Percentiles rank a stretch among this genome's conserved stretches.
Evolutionary conservation across 495 filamentous ascomycete genomes (phyloP).

Genomic region (Amphirosellinia nigrospora): DNA sequence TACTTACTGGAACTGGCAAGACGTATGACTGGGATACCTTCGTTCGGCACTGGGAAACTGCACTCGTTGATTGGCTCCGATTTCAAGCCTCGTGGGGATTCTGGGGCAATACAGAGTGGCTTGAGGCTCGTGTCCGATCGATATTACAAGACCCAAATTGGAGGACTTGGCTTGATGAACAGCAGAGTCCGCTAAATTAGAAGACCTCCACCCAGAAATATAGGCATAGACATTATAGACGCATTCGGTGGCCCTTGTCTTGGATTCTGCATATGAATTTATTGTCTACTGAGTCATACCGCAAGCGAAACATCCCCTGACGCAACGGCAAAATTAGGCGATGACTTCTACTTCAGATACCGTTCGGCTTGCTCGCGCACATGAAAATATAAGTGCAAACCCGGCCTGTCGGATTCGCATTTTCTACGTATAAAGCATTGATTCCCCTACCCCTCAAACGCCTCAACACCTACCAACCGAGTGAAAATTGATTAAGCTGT

Average conservation of each 20-base stretch:
- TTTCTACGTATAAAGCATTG: neutral
- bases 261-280: neutral
- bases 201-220: neutral
- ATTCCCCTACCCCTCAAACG: neutral
- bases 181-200: conserved; percentile 10
- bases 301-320: neutral
- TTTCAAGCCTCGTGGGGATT: conserved; percentile 57
- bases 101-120: conserved; percentile 55
- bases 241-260: neutral
- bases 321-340: neutral
- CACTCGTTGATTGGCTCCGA: conserved; percentile 54
- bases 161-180: conserved; percentile 17
- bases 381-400: neutral
- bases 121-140: conserved; percentile 42
- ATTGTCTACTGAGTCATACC: neutral
- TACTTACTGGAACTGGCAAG: conserved; percentile 29
- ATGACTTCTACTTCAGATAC: neutral
- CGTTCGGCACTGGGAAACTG: conserved; percentile 52
- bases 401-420: neutral
- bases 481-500: neutral
- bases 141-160: conserved; percentile 33
- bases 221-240: conserved; percentile 2
- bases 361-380: neutral
- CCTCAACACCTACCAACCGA: neutral
- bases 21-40: conserved; percentile 48